These are phyloP conservation scores for Arabis hirsuta DNA, from an alignment of 345 rosid species.

Conservation along the genomic window DNA sequence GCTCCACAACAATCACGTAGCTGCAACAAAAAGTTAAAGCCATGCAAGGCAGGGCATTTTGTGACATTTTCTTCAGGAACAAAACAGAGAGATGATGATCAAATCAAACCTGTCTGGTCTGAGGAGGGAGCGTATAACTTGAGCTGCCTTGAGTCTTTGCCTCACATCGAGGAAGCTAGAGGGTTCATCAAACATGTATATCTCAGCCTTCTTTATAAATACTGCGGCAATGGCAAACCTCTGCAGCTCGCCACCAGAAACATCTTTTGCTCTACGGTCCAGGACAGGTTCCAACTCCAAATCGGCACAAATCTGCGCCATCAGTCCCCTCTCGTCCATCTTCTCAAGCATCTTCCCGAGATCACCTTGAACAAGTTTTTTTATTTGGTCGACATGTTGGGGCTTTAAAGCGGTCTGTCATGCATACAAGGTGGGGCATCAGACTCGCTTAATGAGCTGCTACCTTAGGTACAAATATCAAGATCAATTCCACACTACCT, in stretches of 20 bases:
- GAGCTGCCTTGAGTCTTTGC: conserved; percentile 92
- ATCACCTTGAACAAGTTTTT: conserved; percentile 77
- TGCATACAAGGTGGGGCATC: neutral
- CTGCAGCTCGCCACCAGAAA: conserved; percentile 94
- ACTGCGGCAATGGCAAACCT: conserved; percentile 88
- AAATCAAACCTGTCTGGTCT: conserved; percentile 66
- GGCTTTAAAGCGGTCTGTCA: conserved; percentile 81
- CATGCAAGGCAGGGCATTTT: neutral
- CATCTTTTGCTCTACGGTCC: conserved; percentile 78
- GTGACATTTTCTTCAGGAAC: neutral
- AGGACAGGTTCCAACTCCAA: conserved; percentile 77
- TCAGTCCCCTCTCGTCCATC: conserved; percentile 71
- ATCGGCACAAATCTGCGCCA: conserved; percentile 63
- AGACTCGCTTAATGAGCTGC: neutral
- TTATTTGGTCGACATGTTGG: conserved; percentile 87
- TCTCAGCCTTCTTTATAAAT: conserved; percentile 82
- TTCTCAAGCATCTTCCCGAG: conserved; percentile 82
- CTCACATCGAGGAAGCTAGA: conserved; percentile 93
- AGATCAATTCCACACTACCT: conserved; percentile 49
- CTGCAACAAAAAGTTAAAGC: conserved; percentile 41
- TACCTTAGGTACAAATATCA: neutral
- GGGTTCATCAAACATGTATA: conserved; percentile 94
- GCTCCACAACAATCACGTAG: conserved; percentile 92
- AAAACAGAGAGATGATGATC: neutral
- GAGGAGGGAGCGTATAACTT: conserved; percentile 75